Evolutionary conservation across 495 filamentous ascomycete species (phyloP).

Genomic region (Penicillium mononematosum): DNA sequence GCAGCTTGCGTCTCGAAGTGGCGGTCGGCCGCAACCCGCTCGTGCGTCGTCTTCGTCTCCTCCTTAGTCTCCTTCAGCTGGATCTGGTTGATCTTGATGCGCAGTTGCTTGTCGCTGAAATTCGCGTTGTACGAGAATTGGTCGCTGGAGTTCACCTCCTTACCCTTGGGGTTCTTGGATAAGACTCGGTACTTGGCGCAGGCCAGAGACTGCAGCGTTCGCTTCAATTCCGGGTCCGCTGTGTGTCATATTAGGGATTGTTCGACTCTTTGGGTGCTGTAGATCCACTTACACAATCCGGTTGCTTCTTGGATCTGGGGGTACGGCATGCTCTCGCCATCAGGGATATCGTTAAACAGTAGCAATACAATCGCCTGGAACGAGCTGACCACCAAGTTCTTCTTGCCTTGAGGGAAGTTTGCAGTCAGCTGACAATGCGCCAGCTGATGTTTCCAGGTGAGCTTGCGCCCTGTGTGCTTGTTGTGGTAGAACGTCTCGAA

Average conservation of each 20-base stretch:
- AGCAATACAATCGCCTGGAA: constrained; percentile 91
- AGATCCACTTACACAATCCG: constrained; percentile 56
- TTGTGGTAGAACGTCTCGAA: constrained; percentile 80
- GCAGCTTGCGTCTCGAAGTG: constrained; percentile 97
- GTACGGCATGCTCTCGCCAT: constrained; percentile 60
- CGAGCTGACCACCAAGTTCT: constrained; percentile 81
- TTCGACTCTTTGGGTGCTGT: constrained; percentile 15
- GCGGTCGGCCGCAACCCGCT: constrained; percentile 81
- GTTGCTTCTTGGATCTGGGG: constrained; percentile 66
- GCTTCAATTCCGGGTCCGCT: constrained; percentile 74
- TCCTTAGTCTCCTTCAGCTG: constrained; percentile 90
- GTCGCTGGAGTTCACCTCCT: constrained; percentile 73
- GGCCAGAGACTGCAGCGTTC: constrained; percentile 91
- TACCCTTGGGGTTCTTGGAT: constrained; percentile 77
- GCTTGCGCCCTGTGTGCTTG: constrained; percentile 81
- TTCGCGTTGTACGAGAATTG: constrained; percentile 73
- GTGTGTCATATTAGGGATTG: constrained; percentile 19
- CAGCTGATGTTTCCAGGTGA: constrained; percentile 90
- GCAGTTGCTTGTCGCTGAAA: constrained; percentile 79
- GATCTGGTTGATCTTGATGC: constrained; percentile 98
- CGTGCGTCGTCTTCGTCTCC: constrained; percentile 91
- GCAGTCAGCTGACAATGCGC: constrained; percentile 83
- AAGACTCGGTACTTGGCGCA: constrained; percentile 88
- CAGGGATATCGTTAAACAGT: constrained; percentile 76
- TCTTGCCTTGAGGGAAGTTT: constrained; percentile 70